Conservation (phyloP, 2,329 filamentous ascomycete genomes). For the Talaromyces verruculosus region DNA sequence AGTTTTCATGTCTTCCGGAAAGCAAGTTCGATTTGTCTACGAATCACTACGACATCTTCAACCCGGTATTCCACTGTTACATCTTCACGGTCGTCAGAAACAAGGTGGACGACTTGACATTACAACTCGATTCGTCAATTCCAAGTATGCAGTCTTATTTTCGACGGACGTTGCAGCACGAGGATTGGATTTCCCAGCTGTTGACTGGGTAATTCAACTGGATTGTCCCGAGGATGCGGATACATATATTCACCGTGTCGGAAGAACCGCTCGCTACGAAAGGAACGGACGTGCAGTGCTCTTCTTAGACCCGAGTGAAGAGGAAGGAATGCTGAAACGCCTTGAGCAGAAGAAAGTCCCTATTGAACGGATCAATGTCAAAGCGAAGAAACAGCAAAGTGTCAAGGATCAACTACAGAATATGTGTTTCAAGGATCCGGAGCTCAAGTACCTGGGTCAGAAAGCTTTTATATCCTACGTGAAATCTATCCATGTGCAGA, state of each 20-base stretch:
- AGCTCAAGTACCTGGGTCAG: conserved; percentile 91
- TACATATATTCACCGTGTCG: conserved; percentile 96
- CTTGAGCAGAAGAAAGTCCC: conserved; percentile 88
- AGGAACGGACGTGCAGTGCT: conserved; percentile 82
- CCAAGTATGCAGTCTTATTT: conserved; percentile 84
- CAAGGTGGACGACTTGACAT: conserved; percentile 86
- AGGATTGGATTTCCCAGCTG: conserved; percentile 91
- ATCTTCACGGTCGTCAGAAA: conserved; percentile 92
- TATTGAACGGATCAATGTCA: conserved; percentile 80
- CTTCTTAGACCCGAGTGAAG: conserved; percentile 89
- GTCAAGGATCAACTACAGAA: conserved; percentile 85
- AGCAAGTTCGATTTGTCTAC: conserved; percentile 94
- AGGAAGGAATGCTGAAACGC: conserved; percentile 82
- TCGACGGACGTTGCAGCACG: conserved; percentile 93
- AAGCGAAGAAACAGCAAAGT: conserved; percentile 82
- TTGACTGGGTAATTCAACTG: conserved; percentile 99
- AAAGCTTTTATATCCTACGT: conserved; percentile 94
- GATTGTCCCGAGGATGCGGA: conserved; percentile 96
- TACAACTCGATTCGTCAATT: conserved; percentile 74
- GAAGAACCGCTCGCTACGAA: conserved; percentile 90
- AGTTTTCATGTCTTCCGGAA: conserved; percentile 91
- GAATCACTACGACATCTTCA: conserved; percentile 91
- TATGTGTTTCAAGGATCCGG: conserved; percentile 92
- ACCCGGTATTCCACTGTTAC: conserved; percentile 87
- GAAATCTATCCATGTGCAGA: conserved; percentile 80